phyloP scores from a whole-genome alignment of 805 yeast species.

The Scheffersomyces stipitis region DNA sequence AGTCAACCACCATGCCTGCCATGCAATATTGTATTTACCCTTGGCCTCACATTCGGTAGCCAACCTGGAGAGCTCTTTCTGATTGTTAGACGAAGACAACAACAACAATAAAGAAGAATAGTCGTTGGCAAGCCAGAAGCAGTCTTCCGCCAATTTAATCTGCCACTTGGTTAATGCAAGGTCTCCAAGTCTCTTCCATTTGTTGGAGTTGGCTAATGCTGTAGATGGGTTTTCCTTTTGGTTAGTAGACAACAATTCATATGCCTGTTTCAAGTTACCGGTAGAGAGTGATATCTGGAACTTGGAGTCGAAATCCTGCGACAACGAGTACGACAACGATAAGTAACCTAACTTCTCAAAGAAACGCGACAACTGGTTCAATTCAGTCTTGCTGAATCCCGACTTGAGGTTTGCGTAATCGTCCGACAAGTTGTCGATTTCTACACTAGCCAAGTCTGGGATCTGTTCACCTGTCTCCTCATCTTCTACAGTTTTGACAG shows the following conservation, averaged over 20 bases:
- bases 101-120: slow-evolving; percentile 77
- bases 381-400: slow-evolving; percentile 62
- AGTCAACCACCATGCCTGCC: slow-evolving; percentile 85
- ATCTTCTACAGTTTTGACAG: slow-evolving; percentile 26
- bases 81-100: slow-evolving; percentile 78
- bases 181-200: slow-evolving; percentile 94
- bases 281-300: slow-evolving; percentile 85
- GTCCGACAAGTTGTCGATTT: slow-evolving; percentile 59
- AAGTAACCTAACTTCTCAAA: slow-evolving; percentile 89
- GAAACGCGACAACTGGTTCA: slow-evolving; percentile 82
- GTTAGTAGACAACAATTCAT: slow-evolving; percentile 40
- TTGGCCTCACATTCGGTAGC: slow-evolving; percentile 66
- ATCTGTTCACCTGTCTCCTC: slow-evolving; percentile 38
- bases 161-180: slow-evolving; percentile 77
- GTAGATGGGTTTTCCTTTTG: slow-evolving; percentile 50
- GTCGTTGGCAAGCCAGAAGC: slow-evolving; percentile 79
- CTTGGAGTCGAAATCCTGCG: slow-evolving; percentile 86
- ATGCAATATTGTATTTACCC: slow-evolving; percentile 88
- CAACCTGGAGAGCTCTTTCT: slow-evolving; percentile 55
- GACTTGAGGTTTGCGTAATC: slow-evolving; percentile 51
- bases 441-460: slow-evolving; percentile 36
- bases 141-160: slow-evolving; percentile 72
- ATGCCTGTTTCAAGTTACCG: slow-evolving; percentile 70
- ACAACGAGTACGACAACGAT: slow-evolving; percentile 77
- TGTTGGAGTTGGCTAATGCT: slow-evolving; percentile 37